Conservation (phyloP, 106 monocot genomes). For the Acanthochlamys bracteata region DNA sequence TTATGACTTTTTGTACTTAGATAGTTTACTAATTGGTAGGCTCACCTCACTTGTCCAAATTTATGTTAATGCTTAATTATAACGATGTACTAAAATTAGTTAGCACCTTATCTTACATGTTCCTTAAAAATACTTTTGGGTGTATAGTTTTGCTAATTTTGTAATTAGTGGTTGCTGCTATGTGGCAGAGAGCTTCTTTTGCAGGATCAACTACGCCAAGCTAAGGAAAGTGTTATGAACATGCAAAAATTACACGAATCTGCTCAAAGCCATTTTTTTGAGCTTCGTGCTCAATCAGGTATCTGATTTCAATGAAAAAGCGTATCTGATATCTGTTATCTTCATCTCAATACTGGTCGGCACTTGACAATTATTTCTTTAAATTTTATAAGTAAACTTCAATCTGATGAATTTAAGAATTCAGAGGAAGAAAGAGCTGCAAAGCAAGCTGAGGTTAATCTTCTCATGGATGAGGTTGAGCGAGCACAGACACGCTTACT, state of each 20-base stretch:
- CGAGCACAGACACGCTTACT: conserved; percentile 75
- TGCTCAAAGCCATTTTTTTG: conserved; percentile 90
- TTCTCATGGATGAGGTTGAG: conserved; percentile 98
- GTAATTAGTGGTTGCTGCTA: conserved; percentile 17
- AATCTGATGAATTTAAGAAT: background rate
- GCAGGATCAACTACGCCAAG: conserved; percentile 93
- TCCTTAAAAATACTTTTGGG: background rate
- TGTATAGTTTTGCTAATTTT: background rate
- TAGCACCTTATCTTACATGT: background rate
- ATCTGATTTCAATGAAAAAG: background rate
- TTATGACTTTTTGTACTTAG: background rate
- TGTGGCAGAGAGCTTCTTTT: conserved; percentile 58
- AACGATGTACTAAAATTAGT: background rate
- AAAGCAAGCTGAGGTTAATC: conserved; percentile 85
- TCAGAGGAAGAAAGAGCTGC: conserved; percentile 89
- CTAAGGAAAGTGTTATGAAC: conserved; percentile 83
- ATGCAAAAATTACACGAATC: conserved; percentile 93
- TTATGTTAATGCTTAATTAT: background rate
- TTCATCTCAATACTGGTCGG: too few relatives aligned
- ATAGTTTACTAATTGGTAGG: background rate
- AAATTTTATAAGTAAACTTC: too few relatives aligned
- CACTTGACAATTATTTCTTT: too few relatives aligned
- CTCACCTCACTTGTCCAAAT: background rate
- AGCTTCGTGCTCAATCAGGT: conserved; percentile 96
- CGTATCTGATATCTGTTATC: background rate